Conservation (phyloP, 495 filamentous ascomycete genomes). For the Lineolata rhizophorae region DNA sequence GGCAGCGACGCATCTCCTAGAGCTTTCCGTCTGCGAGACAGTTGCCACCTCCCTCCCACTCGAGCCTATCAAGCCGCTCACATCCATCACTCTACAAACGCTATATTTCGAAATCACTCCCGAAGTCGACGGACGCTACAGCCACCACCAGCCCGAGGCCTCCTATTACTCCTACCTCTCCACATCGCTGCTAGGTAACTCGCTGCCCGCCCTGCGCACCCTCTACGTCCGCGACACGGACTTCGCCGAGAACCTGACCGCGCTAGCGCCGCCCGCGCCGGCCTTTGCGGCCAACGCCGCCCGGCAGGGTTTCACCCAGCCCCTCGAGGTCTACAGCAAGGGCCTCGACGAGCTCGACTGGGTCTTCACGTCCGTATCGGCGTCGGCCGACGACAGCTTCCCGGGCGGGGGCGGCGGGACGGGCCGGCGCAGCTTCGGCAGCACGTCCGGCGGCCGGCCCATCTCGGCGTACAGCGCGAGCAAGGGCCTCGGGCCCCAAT, state of each 20-base stretch:
- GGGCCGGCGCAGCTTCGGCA: conserved; percentile 19
- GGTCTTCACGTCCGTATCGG: conserved; percentile 46
- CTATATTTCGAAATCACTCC: conserved; percentile 70
- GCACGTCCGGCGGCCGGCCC: conserved; percentile 26
- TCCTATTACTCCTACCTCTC: conserved; percentile 81
- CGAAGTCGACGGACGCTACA: conserved; percentile 25
- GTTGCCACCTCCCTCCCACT: conserved; percentile 44
- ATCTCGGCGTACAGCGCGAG: conserved; percentile 30
- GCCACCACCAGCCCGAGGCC: conserved; percentile 12
- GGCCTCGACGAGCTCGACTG: conserved; percentile 68
- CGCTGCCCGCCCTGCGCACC: conserved; percentile 44
- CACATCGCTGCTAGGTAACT: conserved; percentile 49
- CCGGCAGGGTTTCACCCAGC: conserved; percentile 26
- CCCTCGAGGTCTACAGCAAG: conserved; percentile 68
- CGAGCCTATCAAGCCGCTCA: conserved; percentile 35
- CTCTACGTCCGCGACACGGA: conserved; percentile 70
- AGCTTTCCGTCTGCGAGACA: conserved; percentile 42
- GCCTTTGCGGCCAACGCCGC: conserved; percentile 23
- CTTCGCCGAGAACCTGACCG: conserved; percentile 53
- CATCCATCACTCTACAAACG: conserved; percentile 39
- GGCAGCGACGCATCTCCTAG: conserved; percentile 34
- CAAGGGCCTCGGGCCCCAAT: conserved; percentile 27
- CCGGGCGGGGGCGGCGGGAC: conserved; percentile 14
- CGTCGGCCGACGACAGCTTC: conserved; percentile 16
- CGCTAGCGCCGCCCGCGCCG: conserved; percentile 34